Evolutionary conservation across 371 early-diverging fungal species (phyloP).

Genomic region (Globomyces sp.): DNA sequence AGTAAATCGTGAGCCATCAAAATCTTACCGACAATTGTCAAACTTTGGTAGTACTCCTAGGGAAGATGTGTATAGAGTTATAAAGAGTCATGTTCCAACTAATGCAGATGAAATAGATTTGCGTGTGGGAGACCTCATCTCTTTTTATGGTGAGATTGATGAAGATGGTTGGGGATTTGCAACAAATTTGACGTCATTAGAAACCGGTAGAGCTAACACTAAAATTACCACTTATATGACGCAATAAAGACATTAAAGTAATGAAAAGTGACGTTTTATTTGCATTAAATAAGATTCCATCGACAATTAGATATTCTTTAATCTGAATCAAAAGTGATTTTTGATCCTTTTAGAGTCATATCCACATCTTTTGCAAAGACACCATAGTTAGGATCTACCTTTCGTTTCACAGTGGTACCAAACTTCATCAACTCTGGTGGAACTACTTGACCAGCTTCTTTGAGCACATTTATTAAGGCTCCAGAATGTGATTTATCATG

Average conservation of each 20-base stretch:
- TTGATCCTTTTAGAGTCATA: conserved; percentile 77
- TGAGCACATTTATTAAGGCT: conserved; percentile 84
- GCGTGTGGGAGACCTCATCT: conserved; percentile 3
- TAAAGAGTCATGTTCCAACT: conserved; percentile 13
- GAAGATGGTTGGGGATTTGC: background rate
- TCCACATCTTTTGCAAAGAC: conserved; percentile 93
- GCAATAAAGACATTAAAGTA: no score
- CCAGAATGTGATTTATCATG: conserved; percentile 89
- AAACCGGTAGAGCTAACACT: background rate
- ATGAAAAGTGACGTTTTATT: no score
- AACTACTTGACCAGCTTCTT: conserved; percentile 81
- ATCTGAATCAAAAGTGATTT: conserved; percentile 71
- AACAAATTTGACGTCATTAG: background rate
- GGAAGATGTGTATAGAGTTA: background rate
- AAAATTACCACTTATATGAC: no score
- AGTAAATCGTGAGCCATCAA: no score
- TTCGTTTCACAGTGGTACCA: conserved; percentile 95
- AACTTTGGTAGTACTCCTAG: no score
- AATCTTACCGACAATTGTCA: no score
- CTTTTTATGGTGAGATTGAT: background rate
- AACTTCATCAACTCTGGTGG: conserved; percentile 88
- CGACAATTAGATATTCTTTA: no score
- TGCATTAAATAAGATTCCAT: no score
- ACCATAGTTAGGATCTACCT: conserved; percentile 92
- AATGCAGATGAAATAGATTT: conserved; percentile 1